Evolutionary conservation across 2,329 filamentous ascomycete genomes (phyloP).

Genomic region (Nothopassalora personata): DNA sequence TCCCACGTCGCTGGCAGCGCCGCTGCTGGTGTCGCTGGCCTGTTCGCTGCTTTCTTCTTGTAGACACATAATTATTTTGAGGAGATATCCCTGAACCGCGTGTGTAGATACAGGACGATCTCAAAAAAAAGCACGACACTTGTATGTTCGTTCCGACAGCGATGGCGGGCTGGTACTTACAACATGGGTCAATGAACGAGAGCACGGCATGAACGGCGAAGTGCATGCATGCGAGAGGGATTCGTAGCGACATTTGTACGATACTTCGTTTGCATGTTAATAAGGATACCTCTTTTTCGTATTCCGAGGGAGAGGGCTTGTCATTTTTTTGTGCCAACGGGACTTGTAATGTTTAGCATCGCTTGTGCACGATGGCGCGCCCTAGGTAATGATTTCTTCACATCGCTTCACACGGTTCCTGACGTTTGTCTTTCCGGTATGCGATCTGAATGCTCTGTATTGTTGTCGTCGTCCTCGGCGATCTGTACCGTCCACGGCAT

Average conservation of each 20-base stretch:
- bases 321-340: not conserved
- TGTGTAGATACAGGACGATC: not conserved
- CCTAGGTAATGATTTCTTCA: not conserved
- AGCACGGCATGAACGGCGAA: not conserved
- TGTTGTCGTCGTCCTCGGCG: too few relatives aligned
- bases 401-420: not conserved
- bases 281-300: not conserved
- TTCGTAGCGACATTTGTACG: not conserved
- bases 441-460: too few relatives aligned
- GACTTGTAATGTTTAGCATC: not conserved
- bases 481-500: too few relatives aligned
- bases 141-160: not conserved
- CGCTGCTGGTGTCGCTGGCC: constrained; percentile 15
- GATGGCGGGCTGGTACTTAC: not conserved
- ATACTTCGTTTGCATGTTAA: not conserved
- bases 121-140: not conserved
- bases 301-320: not conserved
- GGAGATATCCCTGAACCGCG: not conserved
- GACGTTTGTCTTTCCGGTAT: too few relatives aligned
- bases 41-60: constrained; percentile 21
- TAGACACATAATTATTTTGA: constrained; percentile 5
- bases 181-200: not conserved
- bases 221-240: not conserved
- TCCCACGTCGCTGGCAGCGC: constrained; percentile 14
- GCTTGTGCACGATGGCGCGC: not conserved